These are phyloP conservation scores for Pythium rhizo-oryzae DNA, from an alignment of 352 stramenopile genomes.

Conservation along the genomic window DNA sequence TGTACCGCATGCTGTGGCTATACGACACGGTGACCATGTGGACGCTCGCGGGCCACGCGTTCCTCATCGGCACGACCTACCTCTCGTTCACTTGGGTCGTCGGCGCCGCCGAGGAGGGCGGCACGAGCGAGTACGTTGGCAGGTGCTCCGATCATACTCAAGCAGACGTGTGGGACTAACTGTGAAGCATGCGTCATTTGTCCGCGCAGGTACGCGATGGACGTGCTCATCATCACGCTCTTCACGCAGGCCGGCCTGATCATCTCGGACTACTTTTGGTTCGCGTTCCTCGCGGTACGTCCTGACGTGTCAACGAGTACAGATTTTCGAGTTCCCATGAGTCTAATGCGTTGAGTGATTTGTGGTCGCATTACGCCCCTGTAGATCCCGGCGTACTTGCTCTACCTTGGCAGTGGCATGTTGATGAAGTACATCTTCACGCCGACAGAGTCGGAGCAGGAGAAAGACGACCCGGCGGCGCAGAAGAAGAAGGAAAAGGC, in stretches of 20 bases:
- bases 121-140: constrained; percentile 63
- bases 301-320: background rate
- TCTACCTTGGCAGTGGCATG: constrained; percentile 80
- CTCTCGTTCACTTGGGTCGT: constrained; percentile 84
- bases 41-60: constrained; percentile 70
- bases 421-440: constrained; percentile 87
- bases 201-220: constrained; percentile 60
- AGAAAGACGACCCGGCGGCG: constrained; percentile 55
- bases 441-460: constrained; percentile 43
- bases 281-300: constrained; percentile 70
- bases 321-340: too few relatives aligned
- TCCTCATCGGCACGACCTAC: constrained; percentile 71
- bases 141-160: too few relatives aligned
- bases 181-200: background rate
- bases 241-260: constrained; percentile 76
- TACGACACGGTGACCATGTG: constrained; percentile 63
- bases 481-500: constrained; percentile 82
- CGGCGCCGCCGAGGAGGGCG: constrained; percentile 73
- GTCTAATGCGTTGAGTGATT: background rate
- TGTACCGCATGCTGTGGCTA: constrained; percentile 80
- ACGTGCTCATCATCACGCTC: constrained; percentile 83
- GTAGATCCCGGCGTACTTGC: constrained; percentile 76
- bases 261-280: constrained; percentile 89
- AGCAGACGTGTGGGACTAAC: background rate
- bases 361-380: background rate